Evolutionary conservation across 169 alveolate genomes (phyloP).

Genomic region (Besnoitia besnoiti): DNA sequence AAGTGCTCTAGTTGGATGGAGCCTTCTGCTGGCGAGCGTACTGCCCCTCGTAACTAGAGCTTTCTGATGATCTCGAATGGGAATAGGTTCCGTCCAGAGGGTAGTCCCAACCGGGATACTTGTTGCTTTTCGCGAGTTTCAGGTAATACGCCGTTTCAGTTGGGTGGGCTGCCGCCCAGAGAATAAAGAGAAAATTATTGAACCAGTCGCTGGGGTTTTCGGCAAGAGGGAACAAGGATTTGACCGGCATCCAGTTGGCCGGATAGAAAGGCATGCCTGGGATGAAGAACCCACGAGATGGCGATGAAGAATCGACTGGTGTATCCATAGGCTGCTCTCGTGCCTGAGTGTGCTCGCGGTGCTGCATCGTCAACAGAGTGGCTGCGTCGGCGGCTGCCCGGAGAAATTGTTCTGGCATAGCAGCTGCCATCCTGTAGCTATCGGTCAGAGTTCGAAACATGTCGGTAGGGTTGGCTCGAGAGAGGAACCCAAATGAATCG

Average conservation of each 20-base stretch:
- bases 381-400: constrained; percentile 32
- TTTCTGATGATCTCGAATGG: background rate
- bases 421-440: background rate
- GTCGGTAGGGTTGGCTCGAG: constrained; percentile 1
- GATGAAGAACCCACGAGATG: constrained; percentile 16
- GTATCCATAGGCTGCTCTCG: background rate
- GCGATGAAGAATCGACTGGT: background rate
- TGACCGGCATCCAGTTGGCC: constrained; percentile 26
- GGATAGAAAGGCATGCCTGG: constrained; percentile 35
- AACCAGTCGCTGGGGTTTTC: constrained; percentile 25
- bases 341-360: background rate
- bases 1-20: background rate
- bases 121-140: background rate
- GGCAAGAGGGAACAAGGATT: background rate
- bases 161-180: constrained; percentile 35
- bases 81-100: background rate
- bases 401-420: constrained; percentile 19
- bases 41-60: background rate
- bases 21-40: background rate
- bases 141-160: constrained; percentile 5
- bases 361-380: constrained; percentile 1
- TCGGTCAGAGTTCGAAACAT: constrained; percentile 9
- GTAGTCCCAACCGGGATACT: constrained; percentile 1
- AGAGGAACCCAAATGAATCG: background rate
- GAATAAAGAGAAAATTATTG: background rate